phyloP scores from a whole-genome alignment of 208 protist genomes.

The Wallacemonas sp. region DNA sequence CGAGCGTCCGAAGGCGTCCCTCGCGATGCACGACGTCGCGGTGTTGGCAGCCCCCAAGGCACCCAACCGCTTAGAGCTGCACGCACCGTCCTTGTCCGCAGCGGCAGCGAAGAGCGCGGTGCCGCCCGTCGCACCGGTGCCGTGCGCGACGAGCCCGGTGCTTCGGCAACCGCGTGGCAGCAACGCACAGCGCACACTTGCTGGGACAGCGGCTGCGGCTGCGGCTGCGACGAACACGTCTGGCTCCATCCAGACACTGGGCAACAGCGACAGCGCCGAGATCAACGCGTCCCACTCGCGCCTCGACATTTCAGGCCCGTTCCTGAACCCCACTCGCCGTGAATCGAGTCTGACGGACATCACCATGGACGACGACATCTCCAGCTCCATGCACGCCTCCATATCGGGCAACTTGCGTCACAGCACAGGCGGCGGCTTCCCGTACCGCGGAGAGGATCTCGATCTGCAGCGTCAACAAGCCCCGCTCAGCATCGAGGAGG shows the following conservation, averaged over 20 bases:
- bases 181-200: slow-evolving; percentile 1
- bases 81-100: too few relatives aligned
- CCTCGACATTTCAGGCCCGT: neutral
- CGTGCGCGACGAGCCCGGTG: neutral
- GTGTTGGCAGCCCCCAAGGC: neutral
- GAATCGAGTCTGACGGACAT: slow-evolving; percentile 43
- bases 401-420: slow-evolving; percentile 13
- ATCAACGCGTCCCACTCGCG: neutral
- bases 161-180: neutral
- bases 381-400: slow-evolving; percentile 12
- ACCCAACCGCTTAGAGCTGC: too few relatives aligned
- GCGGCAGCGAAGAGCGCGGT: too few relatives aligned
- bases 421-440: slow-evolving; percentile 5
- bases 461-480: slow-evolving; percentile 76
- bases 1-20: neutral
- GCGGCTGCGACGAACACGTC: neutral
- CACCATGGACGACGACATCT: slow-evolving; percentile 19
- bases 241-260: too few relatives aligned
- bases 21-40: neutral
- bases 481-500: slow-evolving; percentile 57
- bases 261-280: neutral
- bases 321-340: slow-evolving; percentile 3
- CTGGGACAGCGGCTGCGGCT: neutral
- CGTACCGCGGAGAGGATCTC: slow-evolving; percentile 40
- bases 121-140: too few relatives aligned